Evolutionary conservation across 208 protist species (phyloP).

Genomic region (Leishmania tarentolae): DNA sequence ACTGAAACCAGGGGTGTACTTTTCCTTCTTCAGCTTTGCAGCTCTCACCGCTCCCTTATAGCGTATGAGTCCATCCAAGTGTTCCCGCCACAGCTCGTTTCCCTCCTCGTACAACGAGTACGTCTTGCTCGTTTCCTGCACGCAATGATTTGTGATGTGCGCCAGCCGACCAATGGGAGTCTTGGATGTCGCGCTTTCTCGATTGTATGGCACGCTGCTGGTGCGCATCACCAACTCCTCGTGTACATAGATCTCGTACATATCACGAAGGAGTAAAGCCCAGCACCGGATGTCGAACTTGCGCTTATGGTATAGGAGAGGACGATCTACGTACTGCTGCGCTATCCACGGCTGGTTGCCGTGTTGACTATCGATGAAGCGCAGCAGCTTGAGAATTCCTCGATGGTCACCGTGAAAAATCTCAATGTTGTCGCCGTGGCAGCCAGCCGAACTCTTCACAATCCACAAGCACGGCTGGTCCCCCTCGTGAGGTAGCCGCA

Average conservation of each 20-base stretch:
- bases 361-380: constrained; percentile 38
- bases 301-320: constrained; percentile 76
- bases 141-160: constrained; percentile 93
- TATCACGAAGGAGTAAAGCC: constrained; percentile 59
- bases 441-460: constrained; percentile 76
- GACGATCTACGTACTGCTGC: constrained; percentile 86
- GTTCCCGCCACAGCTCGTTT: constrained; percentile 81
- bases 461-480: constrained; percentile 58
- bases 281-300: constrained; percentile 94
- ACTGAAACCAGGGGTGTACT: constrained; percentile 8
- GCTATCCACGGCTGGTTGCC: constrained; percentile 58
- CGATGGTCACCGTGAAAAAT: constrained; percentile 62
- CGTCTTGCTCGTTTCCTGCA: constrained; percentile 58
- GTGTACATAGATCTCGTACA: constrained; percentile 75
- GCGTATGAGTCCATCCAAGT: constrained; percentile 78
- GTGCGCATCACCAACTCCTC: constrained; percentile 86
- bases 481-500: not conserved
- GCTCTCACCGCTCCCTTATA: constrained; percentile 49
- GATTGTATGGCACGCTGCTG: constrained; percentile 64
- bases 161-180: constrained; percentile 37
- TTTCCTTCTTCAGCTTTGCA: constrained; percentile 30
- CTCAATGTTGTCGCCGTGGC: constrained; percentile 78
- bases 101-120: constrained; percentile 78
- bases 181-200: constrained; percentile 45
- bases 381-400: constrained; percentile 49